These are phyloP conservation scores for Cyberlindnera bimundalis DNA, from an alignment of 805 yeast genomes.

Conservation along the genomic window DNA sequence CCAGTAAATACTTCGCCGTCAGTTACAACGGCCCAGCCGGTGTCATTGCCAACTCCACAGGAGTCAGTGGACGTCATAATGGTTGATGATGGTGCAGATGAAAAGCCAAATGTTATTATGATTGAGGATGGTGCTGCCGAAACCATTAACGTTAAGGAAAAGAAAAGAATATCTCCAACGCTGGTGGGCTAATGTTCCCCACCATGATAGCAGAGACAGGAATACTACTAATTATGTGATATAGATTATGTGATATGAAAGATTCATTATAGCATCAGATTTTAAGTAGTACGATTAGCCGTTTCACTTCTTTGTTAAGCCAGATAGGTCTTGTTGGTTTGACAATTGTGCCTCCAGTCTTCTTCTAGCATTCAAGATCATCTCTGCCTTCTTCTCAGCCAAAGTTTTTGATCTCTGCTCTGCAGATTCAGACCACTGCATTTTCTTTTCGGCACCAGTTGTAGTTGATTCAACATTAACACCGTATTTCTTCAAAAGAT, in stretches of 20 bases:
- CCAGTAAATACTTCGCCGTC: no score
- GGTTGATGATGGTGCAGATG: constrained; percentile 1
- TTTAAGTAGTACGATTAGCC: background rate
- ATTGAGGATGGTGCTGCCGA: constrained; percentile 4
- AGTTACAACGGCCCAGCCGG: no score
- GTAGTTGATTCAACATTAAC: constrained; percentile 28
- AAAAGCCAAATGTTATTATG: constrained; percentile 1
- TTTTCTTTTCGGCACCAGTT: constrained; percentile 15
- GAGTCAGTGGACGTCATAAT: constrained; percentile 4
- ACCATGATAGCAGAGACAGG: no score
- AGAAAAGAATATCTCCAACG: constrained; percentile 26
- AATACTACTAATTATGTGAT: no score
- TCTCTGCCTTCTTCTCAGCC: constrained; percentile 47
- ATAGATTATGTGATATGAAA: no score
- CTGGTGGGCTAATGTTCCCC: no score
- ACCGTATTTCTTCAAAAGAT: constrained; percentile 41
- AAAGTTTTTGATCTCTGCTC: constrained; percentile 42
- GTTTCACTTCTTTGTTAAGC: constrained; percentile 8
- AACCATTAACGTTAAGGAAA: constrained; percentile 24
- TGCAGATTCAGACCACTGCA: constrained; percentile 41
- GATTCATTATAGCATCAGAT: background rate
- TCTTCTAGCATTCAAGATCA: constrained; percentile 60
- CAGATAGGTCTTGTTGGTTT: constrained; percentile 25
- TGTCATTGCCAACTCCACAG: constrained; percentile 3
- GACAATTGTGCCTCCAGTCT: constrained; percentile 42